Conservation (phyloP, 768 basidiomycete species). For the Fomitopsis pulvina region DNA sequence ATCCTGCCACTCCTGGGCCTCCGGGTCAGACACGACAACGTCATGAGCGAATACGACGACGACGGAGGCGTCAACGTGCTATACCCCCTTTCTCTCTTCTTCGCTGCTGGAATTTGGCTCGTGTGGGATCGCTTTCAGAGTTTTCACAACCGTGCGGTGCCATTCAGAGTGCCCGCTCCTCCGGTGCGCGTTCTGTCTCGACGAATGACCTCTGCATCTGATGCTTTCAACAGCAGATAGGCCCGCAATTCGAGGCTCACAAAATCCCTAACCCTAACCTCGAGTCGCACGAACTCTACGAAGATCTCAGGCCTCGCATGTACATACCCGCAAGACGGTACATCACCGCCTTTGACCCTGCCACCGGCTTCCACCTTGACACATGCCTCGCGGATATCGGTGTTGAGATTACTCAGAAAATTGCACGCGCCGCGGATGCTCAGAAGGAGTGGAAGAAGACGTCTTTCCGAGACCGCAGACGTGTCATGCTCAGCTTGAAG, state of each 20-base stretch:
- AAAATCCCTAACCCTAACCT: slow-evolving; percentile 54
- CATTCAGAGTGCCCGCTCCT: slow-evolving; percentile 54
- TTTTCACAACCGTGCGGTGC: slow-evolving; percentile 65
- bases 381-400: slow-evolving; percentile 73
- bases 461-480: slow-evolving; percentile 71
- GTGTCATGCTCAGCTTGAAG: slow-evolving; percentile 80
- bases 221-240: slow-evolving; percentile 18
- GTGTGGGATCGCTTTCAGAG: slow-evolving; percentile 71
- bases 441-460: slow-evolving; percentile 71
- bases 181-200: slow-evolving; percentile 36
- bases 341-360: slow-evolving; percentile 90
- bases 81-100: slow-evolving; percentile 62
- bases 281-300: slow-evolving; percentile 54
- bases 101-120: slow-evolving; percentile 74
- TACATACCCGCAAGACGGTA: slow-evolving; percentile 47
- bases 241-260: slow-evolving; percentile 47
- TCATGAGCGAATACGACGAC: slow-evolving; percentile 25
- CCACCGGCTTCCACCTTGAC: slow-evolving; percentile 75
- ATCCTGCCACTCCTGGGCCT: neutral
- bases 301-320: slow-evolving; percentile 45
- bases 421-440: slow-evolving; percentile 54
- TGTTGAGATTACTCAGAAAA: slow-evolving; percentile 68
- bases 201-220: neutral
- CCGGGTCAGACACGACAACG: slow-evolving; percentile 1
- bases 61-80: slow-evolving; percentile 44